Evolutionary conservation across 371 early-diverging fungal genomes (phyloP).

Genomic region (Lichtheimia ramosa): DNA sequence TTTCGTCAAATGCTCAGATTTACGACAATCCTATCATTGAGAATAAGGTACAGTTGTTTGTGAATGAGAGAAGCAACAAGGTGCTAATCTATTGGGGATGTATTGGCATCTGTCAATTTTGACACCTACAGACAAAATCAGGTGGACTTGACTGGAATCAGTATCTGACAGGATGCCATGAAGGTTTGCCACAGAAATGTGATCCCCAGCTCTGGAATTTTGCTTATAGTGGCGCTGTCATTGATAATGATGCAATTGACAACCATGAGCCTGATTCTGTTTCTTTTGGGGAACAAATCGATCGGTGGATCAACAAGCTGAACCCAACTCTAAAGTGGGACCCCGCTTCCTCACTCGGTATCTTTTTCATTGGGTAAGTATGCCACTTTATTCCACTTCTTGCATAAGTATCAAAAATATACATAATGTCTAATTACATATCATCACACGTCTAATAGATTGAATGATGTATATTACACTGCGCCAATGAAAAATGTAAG

Average conservation of each 20-base stretch:
- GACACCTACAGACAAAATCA: not conserved
- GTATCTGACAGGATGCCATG: conserved; percentile 2
- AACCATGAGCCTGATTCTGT: not conserved
- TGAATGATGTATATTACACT: too few relatives aligned
- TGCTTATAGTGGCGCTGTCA: conserved; percentile 2
- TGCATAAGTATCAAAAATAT: too few relatives aligned
- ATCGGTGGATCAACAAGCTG: not conserved
- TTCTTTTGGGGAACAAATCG: not conserved
- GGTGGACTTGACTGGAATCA: conserved; percentile 6
- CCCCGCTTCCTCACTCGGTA: not conserved
- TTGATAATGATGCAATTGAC: conserved; percentile 5
- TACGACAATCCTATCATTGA: too few relatives aligned
- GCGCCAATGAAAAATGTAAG: too few relatives aligned
- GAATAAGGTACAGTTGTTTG: too few relatives aligned
- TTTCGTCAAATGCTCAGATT: too few relatives aligned
- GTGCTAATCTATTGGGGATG: too few relatives aligned
- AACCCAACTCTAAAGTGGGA: not conserved
- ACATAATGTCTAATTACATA: too few relatives aligned
- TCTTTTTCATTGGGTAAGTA: conserved; percentile 1
- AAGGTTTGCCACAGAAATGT: not conserved
- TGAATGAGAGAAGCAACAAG: too few relatives aligned
- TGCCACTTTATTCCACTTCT: too few relatives aligned
- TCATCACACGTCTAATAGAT: too few relatives aligned
- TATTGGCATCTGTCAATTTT: too few relatives aligned
- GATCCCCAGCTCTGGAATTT: conserved; percentile 2